Evolutionary conservation across 345 rosid species (phyloP).

Genomic region (Populus pruinosa): DNA sequence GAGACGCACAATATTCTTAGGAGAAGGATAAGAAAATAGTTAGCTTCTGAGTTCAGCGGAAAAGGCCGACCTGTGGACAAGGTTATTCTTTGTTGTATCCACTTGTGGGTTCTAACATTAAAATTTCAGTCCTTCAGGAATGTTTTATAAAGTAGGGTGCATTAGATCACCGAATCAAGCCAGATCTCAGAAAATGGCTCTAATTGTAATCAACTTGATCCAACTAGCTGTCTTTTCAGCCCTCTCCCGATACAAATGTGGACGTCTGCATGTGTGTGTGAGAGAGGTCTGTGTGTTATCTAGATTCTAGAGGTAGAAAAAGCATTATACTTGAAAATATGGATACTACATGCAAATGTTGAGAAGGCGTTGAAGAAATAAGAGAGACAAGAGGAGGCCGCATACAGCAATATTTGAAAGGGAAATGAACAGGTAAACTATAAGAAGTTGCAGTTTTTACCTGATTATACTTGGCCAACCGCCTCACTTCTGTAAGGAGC

Average conservation of each 20-base stretch:
- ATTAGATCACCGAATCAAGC: not conserved
- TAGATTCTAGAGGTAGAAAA: not conserved
- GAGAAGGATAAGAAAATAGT: not conserved
- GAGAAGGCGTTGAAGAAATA: not conserved
- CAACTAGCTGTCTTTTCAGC: not conserved
- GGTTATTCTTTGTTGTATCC: not conserved
- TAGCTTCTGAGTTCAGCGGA: not conserved
- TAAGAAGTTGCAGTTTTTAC: slow-evolving; percentile 30
- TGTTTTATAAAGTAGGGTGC: not conserved
- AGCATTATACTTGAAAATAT: not conserved
- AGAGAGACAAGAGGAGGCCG: not conserved
- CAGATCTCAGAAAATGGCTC: not conserved
- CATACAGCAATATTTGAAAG: not conserved
- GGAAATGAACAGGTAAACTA: not conserved
- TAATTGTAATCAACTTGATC: not conserved
- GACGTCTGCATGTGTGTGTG: not conserved
- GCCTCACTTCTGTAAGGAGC: slow-evolving; percentile 98
- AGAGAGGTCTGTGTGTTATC: not conserved
- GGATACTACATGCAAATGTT: not conserved
- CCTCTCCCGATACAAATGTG: not conserved
- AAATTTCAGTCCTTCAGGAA: not conserved
- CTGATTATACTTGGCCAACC: slow-evolving; percentile 97
- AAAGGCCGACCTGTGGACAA: too few species aligned
- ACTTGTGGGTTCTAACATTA: not conserved
- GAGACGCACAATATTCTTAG: not conserved